These are phyloP conservation scores for Acacia confusa DNA, from an alignment of 306 rosid genomes.

Conservation along the genomic window DNA sequence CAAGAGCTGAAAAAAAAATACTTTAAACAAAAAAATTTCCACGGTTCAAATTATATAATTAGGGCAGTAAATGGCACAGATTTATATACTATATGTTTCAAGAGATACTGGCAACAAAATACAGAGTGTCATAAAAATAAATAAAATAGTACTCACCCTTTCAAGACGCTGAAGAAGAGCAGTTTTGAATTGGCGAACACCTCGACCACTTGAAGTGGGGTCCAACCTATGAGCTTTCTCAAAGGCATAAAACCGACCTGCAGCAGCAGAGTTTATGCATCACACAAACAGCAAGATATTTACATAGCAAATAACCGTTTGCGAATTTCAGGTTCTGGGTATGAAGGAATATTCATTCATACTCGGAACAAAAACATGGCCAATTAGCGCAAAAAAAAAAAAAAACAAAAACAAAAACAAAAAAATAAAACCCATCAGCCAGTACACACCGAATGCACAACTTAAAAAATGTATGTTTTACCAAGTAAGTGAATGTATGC, in stretches of 20 bases:
- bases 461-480: neutral
- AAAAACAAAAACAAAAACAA: neutral
- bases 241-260: constrained; percentile 96
- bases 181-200: constrained; percentile 96
- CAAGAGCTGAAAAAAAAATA: neutral
- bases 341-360: neutral
- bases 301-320: neutral
- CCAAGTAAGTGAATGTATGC: neutral
- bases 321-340: neutral
- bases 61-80: neutral
- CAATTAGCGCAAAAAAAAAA: neutral
- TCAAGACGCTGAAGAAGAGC: constrained; percentile 96
- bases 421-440: neutral
- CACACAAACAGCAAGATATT: neutral
- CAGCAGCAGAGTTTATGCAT: constrained; percentile 18
- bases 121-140: neutral
- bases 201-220: constrained; percentile 96
- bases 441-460: neutral
- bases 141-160: constrained; percentile 58
- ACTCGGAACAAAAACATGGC: neutral
- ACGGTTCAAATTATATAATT: neutral
- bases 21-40: neutral
- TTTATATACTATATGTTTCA: neutral
- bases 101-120: neutral
- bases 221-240: constrained; percentile 99